Evolutionary conservation across 2,329 filamentous ascomycete genomes (phyloP).

Genomic region (Chaetomium globosum): DNA sequence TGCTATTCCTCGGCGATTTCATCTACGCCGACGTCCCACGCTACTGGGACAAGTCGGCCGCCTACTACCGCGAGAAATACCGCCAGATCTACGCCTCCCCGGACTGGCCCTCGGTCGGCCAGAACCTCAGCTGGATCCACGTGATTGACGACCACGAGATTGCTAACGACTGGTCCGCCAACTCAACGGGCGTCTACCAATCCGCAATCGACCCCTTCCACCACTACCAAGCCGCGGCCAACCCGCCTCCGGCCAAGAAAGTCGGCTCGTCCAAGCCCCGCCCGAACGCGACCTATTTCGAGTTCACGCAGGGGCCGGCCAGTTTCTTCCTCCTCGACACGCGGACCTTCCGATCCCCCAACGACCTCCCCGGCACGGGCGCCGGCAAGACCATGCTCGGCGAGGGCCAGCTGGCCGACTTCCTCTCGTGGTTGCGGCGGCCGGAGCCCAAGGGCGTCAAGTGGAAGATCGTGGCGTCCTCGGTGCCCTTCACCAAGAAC

Average conservation of each 20-base stretch:
- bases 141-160: conserved; percentile 98
- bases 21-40: conserved; percentile 89
- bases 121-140: conserved; percentile 94
- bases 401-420: conserved; percentile 72
- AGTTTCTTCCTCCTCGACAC: conserved; percentile 96
- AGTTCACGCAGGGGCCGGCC: conserved; percentile 85
- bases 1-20: conserved; percentile 84
- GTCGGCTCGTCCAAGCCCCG: conserved; percentile 46
- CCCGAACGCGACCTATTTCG: conserved; percentile 75
- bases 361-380: conserved; percentile 55
- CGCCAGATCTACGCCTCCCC: conserved; percentile 94
- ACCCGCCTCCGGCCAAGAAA: conserved; percentile 70
- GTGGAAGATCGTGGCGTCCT: conserved; percentile 92
- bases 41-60: conserved; percentile 69
- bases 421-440: conserved; percentile 73
- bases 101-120: conserved; percentile 76
- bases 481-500: conserved; percentile 95
- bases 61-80: conserved; percentile 88
- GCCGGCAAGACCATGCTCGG: conserved; percentile 86
- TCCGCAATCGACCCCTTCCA: conserved; percentile 82
- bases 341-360: conserved; percentile 77
- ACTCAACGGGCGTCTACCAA: conserved; percentile 76
- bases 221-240: conserved; percentile 81
- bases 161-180: conserved; percentile 85
- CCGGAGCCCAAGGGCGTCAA: conserved; percentile 75